Evolutionary conservation across 495 filamentous ascomycete species (phyloP).

Genomic region (Bryoglossum gracile): DNA sequence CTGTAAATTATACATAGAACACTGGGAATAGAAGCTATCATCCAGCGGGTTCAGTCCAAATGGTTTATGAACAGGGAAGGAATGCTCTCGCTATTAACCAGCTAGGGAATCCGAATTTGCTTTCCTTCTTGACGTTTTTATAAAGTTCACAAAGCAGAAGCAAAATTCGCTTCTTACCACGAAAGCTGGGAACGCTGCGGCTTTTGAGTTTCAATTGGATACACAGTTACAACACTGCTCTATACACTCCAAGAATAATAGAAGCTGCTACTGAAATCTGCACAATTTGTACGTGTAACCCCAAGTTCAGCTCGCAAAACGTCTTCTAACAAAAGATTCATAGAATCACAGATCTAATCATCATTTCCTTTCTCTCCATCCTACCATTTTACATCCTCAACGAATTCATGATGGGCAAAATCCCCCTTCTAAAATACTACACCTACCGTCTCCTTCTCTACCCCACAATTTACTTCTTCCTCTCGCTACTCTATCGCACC

Average conservation of each 20-base stretch:
- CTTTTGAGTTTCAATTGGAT: neutral
- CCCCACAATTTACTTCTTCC: neutral
- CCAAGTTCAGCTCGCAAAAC: too few relatives aligned
- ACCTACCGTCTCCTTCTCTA: neutral
- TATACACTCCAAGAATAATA: neutral
- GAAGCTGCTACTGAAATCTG: slow-evolving; percentile 4
- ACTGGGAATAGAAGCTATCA: slow-evolving; percentile 1
- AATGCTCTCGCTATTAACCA: neutral
- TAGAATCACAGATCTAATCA: slow-evolving; percentile 6
- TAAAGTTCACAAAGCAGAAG: neutral
- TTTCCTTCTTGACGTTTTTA: neutral
- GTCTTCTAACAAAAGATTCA: too few relatives aligned
- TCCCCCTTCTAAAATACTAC: neutral
- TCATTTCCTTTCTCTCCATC: slow-evolving; percentile 4
- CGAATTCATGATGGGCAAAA: slow-evolving; percentile 5
- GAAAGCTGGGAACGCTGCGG: neutral
- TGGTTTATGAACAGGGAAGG: slow-evolving; percentile 1
- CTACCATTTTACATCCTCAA: neutral
- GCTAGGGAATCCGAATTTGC: neutral
- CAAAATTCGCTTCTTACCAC: neutral
- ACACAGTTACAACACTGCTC: slow-evolving; percentile 3
- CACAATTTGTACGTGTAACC: slow-evolving; percentile 3
- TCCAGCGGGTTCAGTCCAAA: neutral
- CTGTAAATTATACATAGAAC: slow-evolving; percentile 1
- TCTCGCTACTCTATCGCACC: neutral